phyloP scores from a whole-genome alignment of 2,329 filamentous ascomycete genomes.

The Xylariales sp. region DNA sequence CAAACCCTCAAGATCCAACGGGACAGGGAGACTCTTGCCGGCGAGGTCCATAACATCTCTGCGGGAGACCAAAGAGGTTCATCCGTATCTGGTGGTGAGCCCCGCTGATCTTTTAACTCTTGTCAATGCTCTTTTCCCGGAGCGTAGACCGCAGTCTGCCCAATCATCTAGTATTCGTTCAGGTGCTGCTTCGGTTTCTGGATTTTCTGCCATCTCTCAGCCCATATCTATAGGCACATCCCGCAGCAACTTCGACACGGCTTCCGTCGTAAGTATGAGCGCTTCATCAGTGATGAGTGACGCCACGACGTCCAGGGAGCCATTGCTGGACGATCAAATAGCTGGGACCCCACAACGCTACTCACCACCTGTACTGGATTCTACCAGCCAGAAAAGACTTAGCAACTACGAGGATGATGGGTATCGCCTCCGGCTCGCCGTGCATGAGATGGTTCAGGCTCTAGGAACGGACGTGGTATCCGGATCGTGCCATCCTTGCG shows the following conservation, averaged over 20 bases:
- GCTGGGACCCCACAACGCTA: slow-evolving; percentile 48
- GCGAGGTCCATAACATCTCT: slow-evolving; percentile 69
- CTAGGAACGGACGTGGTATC: slow-evolving; percentile 61
- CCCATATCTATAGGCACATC: slow-evolving; percentile 58
- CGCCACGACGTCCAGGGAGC: slow-evolving; percentile 60
- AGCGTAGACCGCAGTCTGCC: slow-evolving; percentile 60
- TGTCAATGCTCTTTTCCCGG: slow-evolving; percentile 79
- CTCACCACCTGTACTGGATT: slow-evolving; percentile 46
- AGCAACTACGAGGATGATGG: slow-evolving; percentile 61
- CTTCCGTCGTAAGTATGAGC: slow-evolving; percentile 69
- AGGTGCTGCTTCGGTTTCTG: slow-evolving; percentile 64
- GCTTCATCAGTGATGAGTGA: slow-evolving; percentile 70
- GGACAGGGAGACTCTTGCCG: slow-evolving; percentile 58
- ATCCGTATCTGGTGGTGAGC: slow-evolving; percentile 75
- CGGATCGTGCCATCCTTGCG: slow-evolving; percentile 71
- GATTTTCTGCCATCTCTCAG: slow-evolving; percentile 63
- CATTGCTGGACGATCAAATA: slow-evolving; percentile 52
- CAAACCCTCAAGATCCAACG: slow-evolving; percentile 45
- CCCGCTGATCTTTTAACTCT: slow-evolving; percentile 75
- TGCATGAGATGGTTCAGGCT: slow-evolving; percentile 66
- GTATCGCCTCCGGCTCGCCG: slow-evolving; percentile 59
- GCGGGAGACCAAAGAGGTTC: slow-evolving; percentile 72
- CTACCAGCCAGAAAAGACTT: slow-evolving; percentile 35
- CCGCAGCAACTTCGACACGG: slow-evolving; percentile 58
- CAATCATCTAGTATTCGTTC: slow-evolving; percentile 60